Evolutionary conservation across 345 rosid species (phyloP), one percentile per base, ranked within the genome.

Genomic region (Aquilaria sinensis): DNA sequence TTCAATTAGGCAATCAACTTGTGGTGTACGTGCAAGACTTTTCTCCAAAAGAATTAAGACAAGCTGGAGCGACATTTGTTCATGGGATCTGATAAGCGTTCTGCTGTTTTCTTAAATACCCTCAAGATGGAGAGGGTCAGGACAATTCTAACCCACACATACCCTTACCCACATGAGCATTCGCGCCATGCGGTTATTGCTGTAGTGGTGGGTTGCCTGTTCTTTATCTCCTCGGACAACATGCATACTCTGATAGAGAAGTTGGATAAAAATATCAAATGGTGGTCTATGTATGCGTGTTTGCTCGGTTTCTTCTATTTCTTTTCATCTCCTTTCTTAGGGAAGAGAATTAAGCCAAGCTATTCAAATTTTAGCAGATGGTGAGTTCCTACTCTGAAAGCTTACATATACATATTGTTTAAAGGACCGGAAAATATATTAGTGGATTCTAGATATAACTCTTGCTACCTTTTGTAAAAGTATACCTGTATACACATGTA

Each of bases 241-340:
- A 90, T 94, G 83, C 99, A 85, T 63, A 94, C 97, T 16, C 92
- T 94, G 58, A 72, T 94, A 41, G 99, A 88, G 51, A 94, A 94
- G 81, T 80, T 94, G 68, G 92, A 88, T 70, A 83, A 77, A 34
- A 88, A 88, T 70, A 65, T 94, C 66, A 94, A 94, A 71, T 94
- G 99, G 99, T 94, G 97, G 99, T 88, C 97, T 51, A 94, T 94
- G 95, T 94, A 94, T 82, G 99, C 86, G 11, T 94, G 99, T 65
- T 68, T 94, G 78, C 91, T 94, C 51, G 99, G 99, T 29, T 94
- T 94, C 80, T 94, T 94, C 87, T 94, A 94, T 77, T 90, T 86
- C 93, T 90, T 94, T 76, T 90, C 99, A 5, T 86, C 99, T 49
- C 99, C 99, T 23, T 94, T 94, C 79, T 65, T 94, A 45, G 91